phyloP scores from a whole-genome alignment of 805 yeast species.

The Priceomyces carsonii region DNA sequence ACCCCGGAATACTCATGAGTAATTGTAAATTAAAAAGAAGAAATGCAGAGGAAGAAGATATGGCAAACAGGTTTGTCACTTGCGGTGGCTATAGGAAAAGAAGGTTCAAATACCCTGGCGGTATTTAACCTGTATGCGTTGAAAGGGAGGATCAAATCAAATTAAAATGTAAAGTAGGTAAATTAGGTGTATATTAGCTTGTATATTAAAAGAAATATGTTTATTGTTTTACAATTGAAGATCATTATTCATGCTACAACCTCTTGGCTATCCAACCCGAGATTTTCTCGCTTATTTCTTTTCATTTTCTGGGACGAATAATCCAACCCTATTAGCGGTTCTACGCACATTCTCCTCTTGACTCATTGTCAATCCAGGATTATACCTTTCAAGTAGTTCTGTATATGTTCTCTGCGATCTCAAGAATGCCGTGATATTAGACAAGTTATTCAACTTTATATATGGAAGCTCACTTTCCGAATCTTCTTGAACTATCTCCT shows the following conservation, averaged over 20 bases:
- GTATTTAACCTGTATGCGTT: too few species aligned
- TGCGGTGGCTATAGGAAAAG: slow-evolving; percentile 21
- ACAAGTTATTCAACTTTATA: slow-evolving; percentile 38
- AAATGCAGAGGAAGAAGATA: slow-evolving; percentile 18
- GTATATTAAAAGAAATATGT: slow-evolving; percentile 1
- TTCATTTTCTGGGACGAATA: slow-evolving; percentile 41
- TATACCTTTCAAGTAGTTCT: slow-evolving; percentile 79
- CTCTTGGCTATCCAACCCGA: neutral
- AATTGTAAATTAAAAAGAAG: slow-evolving; percentile 32
- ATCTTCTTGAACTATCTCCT: slow-evolving; percentile 9
- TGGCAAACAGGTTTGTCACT: slow-evolving; percentile 8
- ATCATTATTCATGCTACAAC: too few species aligned
- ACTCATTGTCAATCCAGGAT: slow-evolving; percentile 76
- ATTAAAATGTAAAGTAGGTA: neutral
- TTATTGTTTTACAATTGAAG: too few species aligned
- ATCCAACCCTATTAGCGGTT: slow-evolving; percentile 89
- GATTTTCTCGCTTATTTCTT: neutral
- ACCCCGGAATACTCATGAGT: slow-evolving; percentile 23
- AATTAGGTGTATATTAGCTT: slow-evolving; percentile 1
- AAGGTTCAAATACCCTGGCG: slow-evolving; percentile 8
- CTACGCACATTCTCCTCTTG: slow-evolving; percentile 76
- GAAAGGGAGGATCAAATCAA: too few species aligned
- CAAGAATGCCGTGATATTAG: slow-evolving; percentile 64
- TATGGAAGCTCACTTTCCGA: slow-evolving; percentile 7
- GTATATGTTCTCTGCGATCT: slow-evolving; percentile 74